A percentile compares a stretch with the other conserved stretches of the same genome.
Evolutionary conservation across 257 asterid species (phyloP).

Genomic region (Nicotiana undulata): DNA sequence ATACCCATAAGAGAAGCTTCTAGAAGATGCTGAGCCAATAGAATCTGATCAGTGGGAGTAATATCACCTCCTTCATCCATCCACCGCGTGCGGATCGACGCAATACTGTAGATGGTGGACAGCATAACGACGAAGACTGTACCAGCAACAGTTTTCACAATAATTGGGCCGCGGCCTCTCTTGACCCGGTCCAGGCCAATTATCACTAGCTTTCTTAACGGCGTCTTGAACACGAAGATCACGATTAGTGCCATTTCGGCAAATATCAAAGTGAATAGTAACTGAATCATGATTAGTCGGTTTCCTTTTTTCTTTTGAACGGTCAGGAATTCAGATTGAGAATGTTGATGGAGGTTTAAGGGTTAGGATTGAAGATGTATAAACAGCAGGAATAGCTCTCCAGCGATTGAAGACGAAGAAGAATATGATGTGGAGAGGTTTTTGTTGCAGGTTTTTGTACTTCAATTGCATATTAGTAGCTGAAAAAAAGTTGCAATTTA

Average conservation of each 20-base stretch:
- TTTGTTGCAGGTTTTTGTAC: not conserved
- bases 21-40: conserved; percentile 53
- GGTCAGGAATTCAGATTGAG: not conserved
- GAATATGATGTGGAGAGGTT: not conserved
- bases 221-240: conserved; percentile 79
- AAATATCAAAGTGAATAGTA: conserved; percentile 53
- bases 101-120: conserved; percentile 52
- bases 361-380: too few relatives aligned
- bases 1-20: conserved; percentile 95
- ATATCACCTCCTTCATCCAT: conserved; percentile 51
- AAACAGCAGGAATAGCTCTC: too few relatives aligned
- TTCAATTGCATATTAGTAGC: not conserved
- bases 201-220: conserved; percentile 70
- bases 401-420: not conserved
- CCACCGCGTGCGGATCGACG: conserved; percentile 57
- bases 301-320: not conserved
- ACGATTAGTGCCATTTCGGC: conserved; percentile 68
- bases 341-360: not conserved
- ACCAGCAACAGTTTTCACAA: conserved; percentile 54
- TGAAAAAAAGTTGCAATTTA: not conserved
- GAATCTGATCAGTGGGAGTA: conserved; percentile 82
- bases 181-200: conserved; percentile 75
- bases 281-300: conserved; percentile 38
- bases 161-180: conserved; percentile 73
- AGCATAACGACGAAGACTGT: conserved; percentile 57